Percentiles rank a stretch among this genome's conserved stretches.
Conservation (phyloP, 1,284 basidiomycete genomes). For the Ceratobasidium sp. region DNA sequence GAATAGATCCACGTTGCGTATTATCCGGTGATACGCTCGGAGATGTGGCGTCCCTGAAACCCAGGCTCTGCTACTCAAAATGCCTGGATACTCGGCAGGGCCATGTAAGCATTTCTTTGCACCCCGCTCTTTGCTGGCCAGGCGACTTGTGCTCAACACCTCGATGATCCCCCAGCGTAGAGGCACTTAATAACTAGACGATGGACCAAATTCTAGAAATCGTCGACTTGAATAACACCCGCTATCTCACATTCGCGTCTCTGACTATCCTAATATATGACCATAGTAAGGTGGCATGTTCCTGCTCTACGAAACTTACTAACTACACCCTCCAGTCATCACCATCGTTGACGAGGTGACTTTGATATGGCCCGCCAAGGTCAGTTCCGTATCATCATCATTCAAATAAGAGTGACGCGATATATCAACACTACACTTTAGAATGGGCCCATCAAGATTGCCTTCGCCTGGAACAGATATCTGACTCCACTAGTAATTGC, state of each 20-base stretch:
- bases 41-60: constrained; percentile 17
- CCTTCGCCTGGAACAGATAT: constrained; percentile 34
- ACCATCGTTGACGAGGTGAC: constrained; percentile 29
- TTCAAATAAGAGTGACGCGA: too few species aligned
- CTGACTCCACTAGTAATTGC: constrained; percentile 17
- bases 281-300: constrained; percentile 2
- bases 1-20: constrained; percentile 7
- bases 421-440: background rate
- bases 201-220: constrained; percentile 11
- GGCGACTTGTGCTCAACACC: background rate
- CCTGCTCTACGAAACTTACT: background rate
- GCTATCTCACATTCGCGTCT: constrained; percentile 36
- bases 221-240: constrained; percentile 19
- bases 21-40: constrained; percentile 10
- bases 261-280: constrained; percentile 35
- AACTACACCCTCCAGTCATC: background rate
- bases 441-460: constrained; percentile 33
- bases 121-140: background rate
- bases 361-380: constrained; percentile 43
- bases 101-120: background rate
- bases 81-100: constrained; percentile 1
- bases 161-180: background rate
- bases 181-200: background rate
- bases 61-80: background rate
- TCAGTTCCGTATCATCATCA: background rate